Evolutionary conservation across 805 yeast species (phyloP), one percentile per base, ranked within the genome.

Genomic region (Myxozyma vanderwaltii): DNA sequence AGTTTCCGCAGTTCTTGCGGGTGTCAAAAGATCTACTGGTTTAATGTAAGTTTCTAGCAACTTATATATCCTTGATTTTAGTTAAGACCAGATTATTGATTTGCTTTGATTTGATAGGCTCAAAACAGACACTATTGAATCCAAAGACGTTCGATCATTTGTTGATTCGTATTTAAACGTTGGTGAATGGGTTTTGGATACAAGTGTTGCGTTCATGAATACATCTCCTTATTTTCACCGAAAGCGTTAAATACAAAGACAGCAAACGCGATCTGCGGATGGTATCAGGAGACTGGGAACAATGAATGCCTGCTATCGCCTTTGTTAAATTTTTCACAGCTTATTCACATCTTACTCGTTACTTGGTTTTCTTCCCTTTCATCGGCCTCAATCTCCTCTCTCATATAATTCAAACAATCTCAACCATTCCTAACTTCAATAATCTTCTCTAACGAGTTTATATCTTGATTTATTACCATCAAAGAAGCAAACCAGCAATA

Each of bases 141-240:
- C 85, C 40, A 68, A 70, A 23, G 83, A 80, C 58, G 73, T 80
- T 29, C 67, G 69, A 58, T 61, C 67, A 24, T 68, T 70, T 67
- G 76, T 86, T 4, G 75, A 76, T 36, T 86, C 83, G 70, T 94
- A 91, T 71, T 79, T 94, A 63, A 87, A 84, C 53, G 70, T 86
- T 29, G 99, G 99, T n/a, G 99, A 94, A 69, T 83, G 84, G 72
- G 75, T 87, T 1, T 84, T 86, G 65, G 96, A 91, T 69, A 81
- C 82, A 56, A 77, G 86, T 21, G 86, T 87, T 10, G 86, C 88
- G 2, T 77, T 83, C 64, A 81, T 90, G 77, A 82, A 85, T 43
- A 78, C 86, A 5, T 88, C 96, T 1, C 80, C 82, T 19, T 89
- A 86, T 74, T 94, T 91, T 72, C 83, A 74, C 60, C 71, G 76